Evolutionary conservation across 2,329 filamentous ascomycete species (phyloP), one percentile per base, ranked within the genome.

Genomic region (Penicillium sumatraense): DNA sequence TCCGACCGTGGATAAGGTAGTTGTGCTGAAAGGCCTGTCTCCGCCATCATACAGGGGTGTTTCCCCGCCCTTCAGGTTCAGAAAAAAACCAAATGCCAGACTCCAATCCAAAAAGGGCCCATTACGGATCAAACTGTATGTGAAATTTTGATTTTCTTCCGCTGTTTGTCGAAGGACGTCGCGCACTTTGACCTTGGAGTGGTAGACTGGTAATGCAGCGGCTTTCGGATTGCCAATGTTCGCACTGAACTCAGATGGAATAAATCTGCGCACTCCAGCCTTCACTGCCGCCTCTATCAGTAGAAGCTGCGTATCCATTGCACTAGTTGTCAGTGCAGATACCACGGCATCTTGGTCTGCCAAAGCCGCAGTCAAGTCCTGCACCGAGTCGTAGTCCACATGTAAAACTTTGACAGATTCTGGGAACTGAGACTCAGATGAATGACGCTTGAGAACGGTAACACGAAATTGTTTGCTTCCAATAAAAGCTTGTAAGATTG

Each of bases 11-110:
- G 53, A 14, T 4, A 60, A 27, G 14, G 45, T 60, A 11, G 60
- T 58, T 1, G 49, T 51, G 16, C 52, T 57, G 29, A 62, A 57
- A 2, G 51, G 51, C 1, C 45, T 42, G 10, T 54, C 56, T 3
- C 60, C 60, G 6, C 54, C 55, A 70, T 62, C 67, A 16, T 54
- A 55, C 3, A 51, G n/a, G 1, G 27, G 8, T 2, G 51, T 21
- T 3, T 14, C 27, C 6, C 26, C 23, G 16, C 75, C 72, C 1
- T 75, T 58, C 1, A 57, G 21, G 56, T 82, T 73, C 2, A 83
- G 49, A 5, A 84, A 49, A 61, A 86, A 81, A 3, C 72, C 72
- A 2, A 68, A 38, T n/a, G 64, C 52, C 18, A 76, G 46, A 27
- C 59, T 56, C 61, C 67, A 70, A 40, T 70, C 72, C 6, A 76